Base-by-base conservation (phyloP, 768 basidiomycete species). In the Pholiota conissans region DNA sequence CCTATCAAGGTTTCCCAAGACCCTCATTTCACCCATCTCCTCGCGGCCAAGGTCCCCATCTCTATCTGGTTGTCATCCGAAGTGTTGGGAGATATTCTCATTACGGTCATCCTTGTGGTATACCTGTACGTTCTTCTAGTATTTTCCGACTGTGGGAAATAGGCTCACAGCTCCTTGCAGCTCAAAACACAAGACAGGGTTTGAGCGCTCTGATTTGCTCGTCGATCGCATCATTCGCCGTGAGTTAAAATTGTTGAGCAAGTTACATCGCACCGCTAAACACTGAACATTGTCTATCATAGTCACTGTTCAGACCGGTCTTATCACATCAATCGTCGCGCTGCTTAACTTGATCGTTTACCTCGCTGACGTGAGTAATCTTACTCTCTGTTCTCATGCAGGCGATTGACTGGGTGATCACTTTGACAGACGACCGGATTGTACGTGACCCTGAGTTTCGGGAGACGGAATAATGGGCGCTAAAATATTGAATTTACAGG, bases 1-100 rank as follows among this genome's bases (percentile, higher is more conserved):
- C 60, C 68, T 6, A 58, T 69, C 34, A 65, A 65, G 16, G 63
- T 63, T 5, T 49, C 39, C 13, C 61, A 60, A 24, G 47, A 63
- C 14, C 59, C 65, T 1, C 40, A 58, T 13, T 72, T 71, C 50
- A 55, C 57, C 20, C 56, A 63, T 16, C 65, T 71, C 34, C 58
- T 64, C 48, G 57, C 63, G 42, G 69, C 69, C 56, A 64, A 69
- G 57, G 53, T 42, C n/a, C 45, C 66, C n/a, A 61, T 68, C 28
- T 64, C 65, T 46, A 57, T 77, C 20, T 80, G 80, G 80, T 65
- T 82, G 4, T 70, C 71, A 2, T 68, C 72, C 45, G 76, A 77
- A 13, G 71, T 71, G 7, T 64, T 72, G 6, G 74, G 73, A n/a
- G 80, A 82, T 55, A 60, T 77, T 22, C 39, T 73, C 3, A 82